Conservation (phyloP, 768 basidiomycete genomes). For the Lentinula sp. region DNA sequence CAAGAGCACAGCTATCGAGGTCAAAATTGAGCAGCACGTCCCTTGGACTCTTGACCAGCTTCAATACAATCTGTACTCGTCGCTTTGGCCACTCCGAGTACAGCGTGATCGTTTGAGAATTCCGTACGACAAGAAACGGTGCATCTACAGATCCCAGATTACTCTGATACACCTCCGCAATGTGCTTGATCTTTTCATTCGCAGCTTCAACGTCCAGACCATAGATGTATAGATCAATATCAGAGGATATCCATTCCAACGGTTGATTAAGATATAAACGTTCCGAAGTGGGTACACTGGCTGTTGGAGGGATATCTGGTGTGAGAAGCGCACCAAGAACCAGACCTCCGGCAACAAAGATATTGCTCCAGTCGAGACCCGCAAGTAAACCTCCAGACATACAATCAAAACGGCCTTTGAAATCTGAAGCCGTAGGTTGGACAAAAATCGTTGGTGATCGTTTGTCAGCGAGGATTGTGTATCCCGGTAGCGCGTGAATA, state of each 20-base stretch:
- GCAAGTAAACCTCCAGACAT: slow-evolving; percentile 12
- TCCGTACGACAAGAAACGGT: slow-evolving; percentile 12
- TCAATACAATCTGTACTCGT: slow-evolving; percentile 13
- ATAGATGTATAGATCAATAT: slow-evolving; percentile 13
- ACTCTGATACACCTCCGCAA: slow-evolving; percentile 9
- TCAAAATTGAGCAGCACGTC: slow-evolving; percentile 13
- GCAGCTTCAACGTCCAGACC: slow-evolving; percentile 8
- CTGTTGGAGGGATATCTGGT: slow-evolving; percentile 3
- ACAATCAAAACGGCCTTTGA: slow-evolving; percentile 8
- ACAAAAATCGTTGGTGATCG: slow-evolving; percentile 2
- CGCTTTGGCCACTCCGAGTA: slow-evolving; percentile 11
- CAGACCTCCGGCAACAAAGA: slow-evolving; percentile 13
- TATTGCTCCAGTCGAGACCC: slow-evolving; percentile 12
- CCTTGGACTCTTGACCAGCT: slow-evolving; percentile 10
- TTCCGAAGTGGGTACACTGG: neutral
- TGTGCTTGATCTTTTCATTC: slow-evolving; percentile 10
- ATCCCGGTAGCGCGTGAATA: slow-evolving; percentile 8
- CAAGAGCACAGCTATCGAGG: slow-evolving; percentile 12
- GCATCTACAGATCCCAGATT: slow-evolving; percentile 7
- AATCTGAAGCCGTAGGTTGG: slow-evolving; percentile 8
- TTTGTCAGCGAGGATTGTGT: slow-evolving; percentile 8
- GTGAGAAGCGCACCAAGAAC: slow-evolving; percentile 11
- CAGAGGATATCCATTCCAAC: slow-evolving; percentile 10
- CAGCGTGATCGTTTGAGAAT: slow-evolving; percentile 14
- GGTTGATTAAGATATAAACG: neutral